Evolutionary conservation across 305 asterid genomes (phyloP).

Genomic region (Plantago lanceolata): DNA sequence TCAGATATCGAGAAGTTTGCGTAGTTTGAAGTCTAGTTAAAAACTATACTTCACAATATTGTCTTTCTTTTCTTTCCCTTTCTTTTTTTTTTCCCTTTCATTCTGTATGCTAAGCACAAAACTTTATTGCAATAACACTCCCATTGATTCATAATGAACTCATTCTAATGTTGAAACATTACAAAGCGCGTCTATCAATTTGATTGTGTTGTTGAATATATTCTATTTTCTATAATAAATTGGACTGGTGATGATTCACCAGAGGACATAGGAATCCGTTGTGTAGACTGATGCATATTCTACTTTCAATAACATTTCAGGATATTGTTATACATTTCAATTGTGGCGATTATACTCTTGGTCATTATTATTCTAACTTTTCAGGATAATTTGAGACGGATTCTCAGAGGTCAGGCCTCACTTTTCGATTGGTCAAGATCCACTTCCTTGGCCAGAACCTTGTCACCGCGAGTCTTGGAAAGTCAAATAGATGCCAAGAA

Average conservation of each 20-base stretch:
- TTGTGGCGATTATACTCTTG: slow-evolving; percentile 23
- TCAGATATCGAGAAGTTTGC: background rate
- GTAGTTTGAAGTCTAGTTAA: background rate
- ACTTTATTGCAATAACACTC: no score
- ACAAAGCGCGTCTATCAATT: background rate
- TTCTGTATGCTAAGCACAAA: no score
- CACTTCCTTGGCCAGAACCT: slow-evolving; percentile 83
- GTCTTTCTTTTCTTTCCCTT: no score
- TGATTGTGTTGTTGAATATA: background rate
- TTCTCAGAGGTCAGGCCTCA: slow-evolving; percentile 96
- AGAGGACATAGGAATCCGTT: slow-evolving; percentile 12
- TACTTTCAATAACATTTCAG: slow-evolving; percentile 13
- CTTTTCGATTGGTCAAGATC: slow-evolving; percentile 98
- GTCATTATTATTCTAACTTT: slow-evolving; percentile 17
- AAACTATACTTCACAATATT: no score
- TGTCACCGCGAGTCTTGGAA: slow-evolving; percentile 96
- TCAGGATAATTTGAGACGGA: slow-evolving; percentile 95
- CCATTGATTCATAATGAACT: background rate
- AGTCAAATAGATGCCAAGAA: slow-evolving; percentile 98
- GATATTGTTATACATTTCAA: no score
- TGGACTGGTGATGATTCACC: background rate
- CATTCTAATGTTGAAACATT: background rate
- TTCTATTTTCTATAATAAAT: no score
- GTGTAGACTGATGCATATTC: slow-evolving; percentile 12
- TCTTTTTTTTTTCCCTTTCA: no score